These are phyloP conservation scores for Lachancea fermentati DNA, from an alignment of 805 yeast species.

Conservation along the genomic window DNA sequence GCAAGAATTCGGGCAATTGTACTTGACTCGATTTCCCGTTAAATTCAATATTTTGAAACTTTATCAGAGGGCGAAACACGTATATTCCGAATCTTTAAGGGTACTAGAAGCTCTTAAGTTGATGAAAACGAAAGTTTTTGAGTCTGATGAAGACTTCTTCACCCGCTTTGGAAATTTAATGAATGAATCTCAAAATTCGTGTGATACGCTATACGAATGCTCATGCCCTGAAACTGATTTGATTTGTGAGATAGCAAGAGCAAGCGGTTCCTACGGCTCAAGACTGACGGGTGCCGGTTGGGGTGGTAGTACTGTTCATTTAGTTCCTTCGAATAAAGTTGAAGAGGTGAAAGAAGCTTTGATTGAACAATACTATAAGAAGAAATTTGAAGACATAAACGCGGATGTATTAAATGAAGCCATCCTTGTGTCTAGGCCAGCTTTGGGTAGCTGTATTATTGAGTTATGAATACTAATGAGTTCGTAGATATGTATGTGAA, in stretches of 20 bases:
- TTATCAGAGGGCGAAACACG: conserved; percentile 56
- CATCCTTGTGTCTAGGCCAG: conserved; percentile 50
- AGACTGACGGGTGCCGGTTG: conserved; percentile 76
- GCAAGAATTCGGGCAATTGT: conserved; percentile 40
- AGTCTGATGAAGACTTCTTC: conserved; percentile 34
- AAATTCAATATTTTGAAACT: conserved; percentile 50
- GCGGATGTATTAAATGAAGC: conserved; percentile 43
- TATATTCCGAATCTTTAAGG: conserved; percentile 53
- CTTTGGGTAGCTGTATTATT: conserved; percentile 41
- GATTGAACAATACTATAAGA: conserved; percentile 44
- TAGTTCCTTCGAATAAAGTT: conserved; percentile 35
- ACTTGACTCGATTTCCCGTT: conserved; percentile 50
- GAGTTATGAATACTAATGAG: conserved; percentile 24
- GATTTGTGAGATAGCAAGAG: conserved; percentile 48
- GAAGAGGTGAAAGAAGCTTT: conserved; percentile 42
- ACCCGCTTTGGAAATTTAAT: conserved; percentile 46
- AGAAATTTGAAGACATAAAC: conserved; percentile 44
- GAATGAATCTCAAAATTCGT: conserved; percentile 55
- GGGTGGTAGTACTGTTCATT: conserved; percentile 70
- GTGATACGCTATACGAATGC: conserved; percentile 44
- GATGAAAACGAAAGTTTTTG: conserved; percentile 25
- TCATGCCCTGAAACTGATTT: conserved; percentile 51
- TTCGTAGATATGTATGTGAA: too few relatives aligned
- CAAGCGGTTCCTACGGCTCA: conserved; percentile 59
- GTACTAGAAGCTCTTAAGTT: conserved; percentile 47